These are phyloP conservation scores for Melampsora larici-populina DNA, from an alignment of 1,284 basidiomycete genomes.

Conservation along the genomic window DNA sequence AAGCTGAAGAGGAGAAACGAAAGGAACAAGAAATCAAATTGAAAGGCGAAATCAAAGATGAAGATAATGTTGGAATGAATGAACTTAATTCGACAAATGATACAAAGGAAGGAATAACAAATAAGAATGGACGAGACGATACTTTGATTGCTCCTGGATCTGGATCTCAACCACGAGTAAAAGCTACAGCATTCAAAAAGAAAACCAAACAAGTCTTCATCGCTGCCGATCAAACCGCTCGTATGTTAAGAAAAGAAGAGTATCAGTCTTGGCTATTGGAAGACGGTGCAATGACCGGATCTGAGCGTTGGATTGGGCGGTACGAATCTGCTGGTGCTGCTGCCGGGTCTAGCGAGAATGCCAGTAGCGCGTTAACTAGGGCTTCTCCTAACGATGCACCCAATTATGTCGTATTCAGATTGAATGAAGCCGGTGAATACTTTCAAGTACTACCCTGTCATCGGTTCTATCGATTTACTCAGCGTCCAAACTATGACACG, in stretches of 20 bases:
- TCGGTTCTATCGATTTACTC: slow-evolving; percentile 85
- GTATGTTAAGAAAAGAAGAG: slow-evolving; percentile 73
- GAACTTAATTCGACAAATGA: slow-evolving; percentile 56
- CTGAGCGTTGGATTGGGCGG: slow-evolving; percentile 65
- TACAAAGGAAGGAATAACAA: slow-evolving; percentile 43
- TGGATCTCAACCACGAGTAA: slow-evolving; percentile 58
- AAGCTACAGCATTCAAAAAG: slow-evolving; percentile 64
- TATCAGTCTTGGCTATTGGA: slow-evolving; percentile 85
- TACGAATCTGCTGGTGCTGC: slow-evolving; percentile 37
- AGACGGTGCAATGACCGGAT: slow-evolving; percentile 60
- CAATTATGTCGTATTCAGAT: slow-evolving; percentile 52
- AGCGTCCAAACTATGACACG: slow-evolving; percentile 68
- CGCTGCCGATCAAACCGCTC: slow-evolving; percentile 63
- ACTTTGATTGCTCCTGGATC: slow-evolving; percentile 35
- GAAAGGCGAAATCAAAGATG: slow-evolving; percentile 57
- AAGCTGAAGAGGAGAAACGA: slow-evolving; percentile 56
- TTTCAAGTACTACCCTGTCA: slow-evolving; percentile 82
- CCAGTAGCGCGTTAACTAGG: slow-evolving; percentile 27
- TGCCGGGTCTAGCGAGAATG: background rate
- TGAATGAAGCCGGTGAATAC: slow-evolving; percentile 54
- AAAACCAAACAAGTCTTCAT: slow-evolving; percentile 78
- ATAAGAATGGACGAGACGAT: slow-evolving; percentile 20
- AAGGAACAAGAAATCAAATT: slow-evolving; percentile 49
- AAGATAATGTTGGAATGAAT: slow-evolving; percentile 42
- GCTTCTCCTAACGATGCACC: slow-evolving; percentile 45